Conservation (phyloP, 352 stramenopile genomes). For the Globisporangium takayamanum region DNA sequence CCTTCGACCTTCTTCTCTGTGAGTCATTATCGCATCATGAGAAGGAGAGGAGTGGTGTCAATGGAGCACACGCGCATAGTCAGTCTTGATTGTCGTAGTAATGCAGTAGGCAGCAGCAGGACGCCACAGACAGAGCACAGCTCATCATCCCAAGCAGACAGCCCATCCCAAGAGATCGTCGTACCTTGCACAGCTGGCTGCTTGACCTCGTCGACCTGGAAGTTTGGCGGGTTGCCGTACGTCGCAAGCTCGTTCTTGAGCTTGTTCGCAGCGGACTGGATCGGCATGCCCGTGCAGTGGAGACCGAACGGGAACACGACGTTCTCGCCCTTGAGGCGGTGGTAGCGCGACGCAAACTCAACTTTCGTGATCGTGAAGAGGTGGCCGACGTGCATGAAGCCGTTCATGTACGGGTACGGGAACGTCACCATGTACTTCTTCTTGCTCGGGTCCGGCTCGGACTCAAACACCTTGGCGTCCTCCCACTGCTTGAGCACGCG, state of each 20-base stretch:
- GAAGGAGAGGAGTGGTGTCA: background rate
- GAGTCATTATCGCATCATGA: background rate
- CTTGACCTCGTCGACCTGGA: constrained; percentile 67
- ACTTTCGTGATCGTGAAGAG: constrained; percentile 99
- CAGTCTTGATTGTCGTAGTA: background rate
- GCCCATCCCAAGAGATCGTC: background rate
- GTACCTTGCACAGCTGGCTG: constrained; percentile 17
- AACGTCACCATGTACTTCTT: constrained; percentile 99
- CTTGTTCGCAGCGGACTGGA: constrained; percentile 99
- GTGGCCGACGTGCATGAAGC: constrained; percentile 97
- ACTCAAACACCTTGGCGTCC: constrained; percentile 88
- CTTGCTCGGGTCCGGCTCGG: constrained; percentile 63
- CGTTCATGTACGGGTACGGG: constrained; percentile 99
- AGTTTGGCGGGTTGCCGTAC: constrained; percentile 93
- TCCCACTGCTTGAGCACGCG: constrained; percentile 88
- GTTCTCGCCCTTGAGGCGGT: constrained; percentile 98
- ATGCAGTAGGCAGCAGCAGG: too few species aligned
- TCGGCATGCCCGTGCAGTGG: constrained; percentile 99
- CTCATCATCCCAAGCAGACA: background rate
- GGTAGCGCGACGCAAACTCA: constrained; percentile 87
- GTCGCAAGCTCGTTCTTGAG: constrained; percentile 95
- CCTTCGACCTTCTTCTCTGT: constrained; percentile 77
- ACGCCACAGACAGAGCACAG: too few species aligned
- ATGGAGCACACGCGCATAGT: constrained; percentile 1
- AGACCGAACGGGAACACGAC: constrained; percentile 99